Evolutionary conservation across 768 basidiomycete species (phyloP).

Genomic region (Boletus insuetus): DNA sequence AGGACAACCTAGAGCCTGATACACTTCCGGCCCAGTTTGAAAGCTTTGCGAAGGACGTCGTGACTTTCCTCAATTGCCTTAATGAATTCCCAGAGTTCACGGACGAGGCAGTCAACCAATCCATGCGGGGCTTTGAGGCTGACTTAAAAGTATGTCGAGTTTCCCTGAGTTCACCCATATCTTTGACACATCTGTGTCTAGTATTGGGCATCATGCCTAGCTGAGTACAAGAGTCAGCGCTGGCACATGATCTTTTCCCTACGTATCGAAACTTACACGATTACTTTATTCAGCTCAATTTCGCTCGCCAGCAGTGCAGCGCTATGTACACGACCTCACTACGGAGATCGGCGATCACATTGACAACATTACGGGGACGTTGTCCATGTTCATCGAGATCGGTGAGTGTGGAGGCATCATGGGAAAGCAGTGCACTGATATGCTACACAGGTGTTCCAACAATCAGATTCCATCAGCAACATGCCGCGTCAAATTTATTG

Average conservation of each 20-base stretch:
- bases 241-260: background rate
- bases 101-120: constrained; percentile 50
- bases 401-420: constrained; percentile 35
- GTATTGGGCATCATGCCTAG: constrained; percentile 55
- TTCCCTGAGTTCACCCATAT: background rate
- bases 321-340: constrained; percentile 53
- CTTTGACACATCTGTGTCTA: constrained; percentile 22
- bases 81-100: constrained; percentile 58
- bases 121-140: constrained; percentile 47
- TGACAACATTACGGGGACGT: constrained; percentile 48
- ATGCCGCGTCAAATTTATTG: constrained; percentile 46
- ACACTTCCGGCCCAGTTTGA: constrained; percentile 46
- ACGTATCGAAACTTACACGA: constrained; percentile 6
- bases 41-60: constrained; percentile 47
- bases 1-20: constrained; percentile 46
- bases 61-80: constrained; percentile 50
- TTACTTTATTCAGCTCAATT: constrained; percentile 41
- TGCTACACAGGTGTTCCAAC: constrained; percentile 47
- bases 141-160: constrained; percentile 43
- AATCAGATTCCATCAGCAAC: constrained; percentile 53
- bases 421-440: constrained; percentile 25
- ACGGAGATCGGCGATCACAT: constrained; percentile 53
- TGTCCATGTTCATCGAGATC: constrained; percentile 52
- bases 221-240: constrained; percentile 43
- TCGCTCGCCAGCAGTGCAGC: constrained; percentile 49